phyloP scores from a whole-genome alignment of 139 green algal species.

The Nannochloris sp. region DNA sequence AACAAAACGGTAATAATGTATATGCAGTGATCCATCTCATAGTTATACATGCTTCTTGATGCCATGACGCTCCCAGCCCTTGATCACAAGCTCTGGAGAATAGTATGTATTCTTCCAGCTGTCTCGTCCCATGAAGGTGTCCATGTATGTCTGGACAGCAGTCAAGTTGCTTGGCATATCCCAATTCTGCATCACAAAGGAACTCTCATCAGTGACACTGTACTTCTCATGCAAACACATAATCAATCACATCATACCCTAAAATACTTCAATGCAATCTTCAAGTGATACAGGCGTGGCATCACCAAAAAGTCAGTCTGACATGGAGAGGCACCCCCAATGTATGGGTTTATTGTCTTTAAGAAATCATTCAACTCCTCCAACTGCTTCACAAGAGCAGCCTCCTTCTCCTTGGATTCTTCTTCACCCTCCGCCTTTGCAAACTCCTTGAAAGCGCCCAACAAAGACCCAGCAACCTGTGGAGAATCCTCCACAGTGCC shows the following conservation, averaged over 20 bases:
- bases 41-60: not conserved
- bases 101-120: constrained; percentile 62
- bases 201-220: not conserved
- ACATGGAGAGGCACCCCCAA: constrained; percentile 47
- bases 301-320: constrained; percentile 53
- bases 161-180: constrained; percentile 34
- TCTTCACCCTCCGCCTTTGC: constrained; percentile 40
- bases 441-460: constrained; percentile 54
- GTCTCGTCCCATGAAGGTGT: constrained; percentile 26
- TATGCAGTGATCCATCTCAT: not conserved
- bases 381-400: constrained; percentile 16
- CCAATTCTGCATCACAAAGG: not conserved
- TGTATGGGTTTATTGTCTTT: constrained; percentile 29
- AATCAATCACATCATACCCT: constrained; percentile 13
- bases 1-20: not conserved
- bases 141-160: constrained; percentile 47
- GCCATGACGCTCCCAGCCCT: constrained; percentile 44
- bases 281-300: constrained; percentile 77
- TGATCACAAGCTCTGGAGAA: constrained; percentile 36
- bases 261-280: constrained; percentile 23
- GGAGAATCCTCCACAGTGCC: constrained; percentile 25
- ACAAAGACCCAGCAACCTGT: constrained; percentile 49
- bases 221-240: not conserved
- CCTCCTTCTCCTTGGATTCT: constrained; percentile 38
- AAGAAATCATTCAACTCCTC: constrained; percentile 33